phyloP scores from a whole-genome alignment of 2,329 filamentous ascomycete genomes.

The Macrophomina phaseolina region DNA sequence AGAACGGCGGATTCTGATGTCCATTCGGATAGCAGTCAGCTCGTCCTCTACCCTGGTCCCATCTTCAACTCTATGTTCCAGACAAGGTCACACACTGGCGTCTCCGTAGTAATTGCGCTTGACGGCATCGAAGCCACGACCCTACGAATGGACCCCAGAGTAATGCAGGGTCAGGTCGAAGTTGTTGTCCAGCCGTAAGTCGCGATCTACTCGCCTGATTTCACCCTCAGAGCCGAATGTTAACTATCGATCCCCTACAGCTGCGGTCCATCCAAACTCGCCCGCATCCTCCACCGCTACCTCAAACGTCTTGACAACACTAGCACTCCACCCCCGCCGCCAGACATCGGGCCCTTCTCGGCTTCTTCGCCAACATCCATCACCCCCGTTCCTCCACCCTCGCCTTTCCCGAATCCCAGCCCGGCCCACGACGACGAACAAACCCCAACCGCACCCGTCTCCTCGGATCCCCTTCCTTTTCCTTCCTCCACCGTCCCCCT shows the following conservation, averaged over 20 bases:
- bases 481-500: neutral
- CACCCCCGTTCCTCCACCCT: no score
- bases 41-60: neutral
- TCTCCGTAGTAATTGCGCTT: neutral
- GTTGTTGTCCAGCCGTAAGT: constrained; percentile 41
- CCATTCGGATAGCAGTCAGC: neutral
- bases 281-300: constrained; percentile 35
- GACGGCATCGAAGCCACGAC: constrained; percentile 7
- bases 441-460: no score
- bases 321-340: neutral
- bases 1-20: neutral
- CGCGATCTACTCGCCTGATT: no score
- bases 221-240: no score
- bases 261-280: constrained; percentile 46
- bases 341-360: neutral
- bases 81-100: neutral
- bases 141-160: neutral
- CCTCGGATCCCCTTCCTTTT: no score
- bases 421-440: no score
- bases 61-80: neutral
- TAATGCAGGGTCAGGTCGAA: constrained; percentile 36
- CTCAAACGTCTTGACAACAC: neutral
- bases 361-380: no score
- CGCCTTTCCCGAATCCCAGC: no score
- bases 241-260: neutral